These are phyloP conservation scores for Pyrenophora seminiperda DNA, from an alignment of 2,329 filamentous ascomycete genomes.

Conservation along the genomic window DNA sequence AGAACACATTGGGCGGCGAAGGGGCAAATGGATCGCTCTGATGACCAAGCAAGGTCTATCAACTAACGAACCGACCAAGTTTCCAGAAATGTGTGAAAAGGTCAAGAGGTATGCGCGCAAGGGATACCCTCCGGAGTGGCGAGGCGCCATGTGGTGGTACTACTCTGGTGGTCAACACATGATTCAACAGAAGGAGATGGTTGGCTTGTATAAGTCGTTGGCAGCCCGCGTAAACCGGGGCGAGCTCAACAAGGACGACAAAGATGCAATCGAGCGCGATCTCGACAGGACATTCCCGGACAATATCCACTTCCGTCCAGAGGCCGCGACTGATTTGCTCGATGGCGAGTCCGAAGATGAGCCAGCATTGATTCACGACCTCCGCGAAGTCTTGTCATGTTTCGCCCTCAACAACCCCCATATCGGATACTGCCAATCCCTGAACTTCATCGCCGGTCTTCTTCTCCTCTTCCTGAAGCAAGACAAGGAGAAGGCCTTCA, in stretches of 20 bases:
- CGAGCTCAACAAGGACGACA: constrained; percentile 70
- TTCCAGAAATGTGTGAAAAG: constrained; percentile 80
- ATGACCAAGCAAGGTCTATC: constrained; percentile 77
- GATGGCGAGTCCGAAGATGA: constrained; percentile 57
- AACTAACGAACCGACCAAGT: constrained; percentile 72
- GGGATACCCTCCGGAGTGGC: constrained; percentile 90
- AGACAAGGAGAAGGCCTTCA: constrained; percentile 90
- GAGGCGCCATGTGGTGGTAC: constrained; percentile 96
- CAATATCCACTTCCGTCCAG: constrained; percentile 85
- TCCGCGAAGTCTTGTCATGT: constrained; percentile 84
- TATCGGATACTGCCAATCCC: constrained; percentile 93
- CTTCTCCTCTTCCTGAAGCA: constrained; percentile 80
- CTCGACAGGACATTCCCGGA: constrained; percentile 93
- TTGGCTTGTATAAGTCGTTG: constrained; percentile 74
- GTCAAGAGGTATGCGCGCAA: constrained; percentile 90
- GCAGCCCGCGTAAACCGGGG: constrained; percentile 68
- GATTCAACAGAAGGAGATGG: constrained; percentile 68
- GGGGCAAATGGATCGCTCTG: constrained; percentile 80
- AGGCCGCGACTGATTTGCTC: constrained; percentile 41
- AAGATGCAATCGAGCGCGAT: constrained; percentile 91
- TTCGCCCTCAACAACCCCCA: constrained; percentile 89
- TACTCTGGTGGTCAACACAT: constrained; percentile 87
- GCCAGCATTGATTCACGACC: constrained; percentile 76
- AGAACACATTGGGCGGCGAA: constrained; percentile 73
- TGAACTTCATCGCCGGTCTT: constrained; percentile 92